A percentile compares a stretch with the other conserved stretches of the same genome.
Conservation (phyloP, 2,329 filamentous ascomycete genomes). For the Penicillium sp. region DNA sequence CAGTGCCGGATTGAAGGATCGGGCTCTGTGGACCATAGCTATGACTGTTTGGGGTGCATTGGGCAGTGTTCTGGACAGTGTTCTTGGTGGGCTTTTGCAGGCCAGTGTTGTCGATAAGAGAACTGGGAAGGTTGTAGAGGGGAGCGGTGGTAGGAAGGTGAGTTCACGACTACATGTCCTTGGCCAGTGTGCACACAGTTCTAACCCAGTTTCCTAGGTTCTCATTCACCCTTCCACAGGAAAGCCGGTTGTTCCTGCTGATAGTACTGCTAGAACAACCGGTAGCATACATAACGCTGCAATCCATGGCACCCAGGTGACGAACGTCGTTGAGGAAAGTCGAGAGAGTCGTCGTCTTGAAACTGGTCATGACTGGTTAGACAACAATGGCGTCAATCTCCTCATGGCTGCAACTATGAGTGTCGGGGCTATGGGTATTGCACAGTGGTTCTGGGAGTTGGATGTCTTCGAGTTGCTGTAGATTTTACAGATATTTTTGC, state of each 20-base stretch:
- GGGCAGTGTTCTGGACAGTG: slow-evolving; percentile 81
- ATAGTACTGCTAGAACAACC: slow-evolving; percentile 11
- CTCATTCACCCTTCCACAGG: slow-evolving; percentile 34
- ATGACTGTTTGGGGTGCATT: slow-evolving; percentile 70
- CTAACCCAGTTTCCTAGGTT: slow-evolving; percentile 23
- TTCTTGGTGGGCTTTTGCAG: slow-evolving; percentile 82
- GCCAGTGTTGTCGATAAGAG: slow-evolving; percentile 80
- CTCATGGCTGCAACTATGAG: slow-evolving; percentile 85
- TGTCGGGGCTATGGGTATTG: slow-evolving; percentile 66
- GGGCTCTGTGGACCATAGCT: slow-evolving; percentile 46
- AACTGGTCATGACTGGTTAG: slow-evolving; percentile 70
- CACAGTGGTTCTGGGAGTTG: slow-evolving; percentile 34
- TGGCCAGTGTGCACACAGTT: background rate
- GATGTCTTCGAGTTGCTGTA: slow-evolving; percentile 16
- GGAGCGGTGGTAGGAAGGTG: slow-evolving; percentile 66
- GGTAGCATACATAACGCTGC: slow-evolving; percentile 28
- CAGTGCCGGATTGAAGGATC: slow-evolving; percentile 51
- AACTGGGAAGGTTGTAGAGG: slow-evolving; percentile 85
- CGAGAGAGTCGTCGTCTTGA: slow-evolving; percentile 63
- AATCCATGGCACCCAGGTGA: slow-evolving; percentile 18
- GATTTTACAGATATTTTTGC: background rate
- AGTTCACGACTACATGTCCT: slow-evolving; percentile 18
- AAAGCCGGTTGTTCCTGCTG: slow-evolving; percentile 14
- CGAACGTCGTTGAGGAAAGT: slow-evolving; percentile 24
- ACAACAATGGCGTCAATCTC: slow-evolving; percentile 96